Conservation (phyloP, 2,329 filamentous ascomycete species). For the Fusarium sp. region DNA sequence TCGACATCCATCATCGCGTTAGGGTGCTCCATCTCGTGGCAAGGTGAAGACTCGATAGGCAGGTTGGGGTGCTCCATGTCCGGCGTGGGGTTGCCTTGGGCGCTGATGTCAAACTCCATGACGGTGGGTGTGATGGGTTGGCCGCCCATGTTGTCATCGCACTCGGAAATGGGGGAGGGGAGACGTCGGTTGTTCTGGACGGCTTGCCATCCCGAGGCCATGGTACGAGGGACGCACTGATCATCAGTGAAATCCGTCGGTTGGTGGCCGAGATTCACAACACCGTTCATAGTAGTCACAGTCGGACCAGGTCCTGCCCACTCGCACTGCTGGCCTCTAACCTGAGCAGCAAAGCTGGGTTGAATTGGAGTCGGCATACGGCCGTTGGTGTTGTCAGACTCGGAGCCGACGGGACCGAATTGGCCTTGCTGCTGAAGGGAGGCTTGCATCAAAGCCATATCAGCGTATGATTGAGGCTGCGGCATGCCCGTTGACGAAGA, state of each 20-base stretch:
- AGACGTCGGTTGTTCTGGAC: slow-evolving; percentile 62
- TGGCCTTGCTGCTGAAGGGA: slow-evolving; percentile 25
- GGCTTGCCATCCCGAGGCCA: slow-evolving; percentile 61
- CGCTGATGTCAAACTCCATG: slow-evolving; percentile 48
- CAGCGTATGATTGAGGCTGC: slow-evolving; percentile 47
- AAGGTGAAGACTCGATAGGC: slow-evolving; percentile 38
- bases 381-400: slow-evolving; percentile 47
- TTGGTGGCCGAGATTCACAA: slow-evolving; percentile 53
- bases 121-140: slow-evolving; percentile 44
- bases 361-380: slow-evolving; percentile 68
- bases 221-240: slow-evolving; percentile 58
- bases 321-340: slow-evolving; percentile 61
- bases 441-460: slow-evolving; percentile 61
- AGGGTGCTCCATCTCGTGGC: slow-evolving; percentile 52
- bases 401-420: slow-evolving; percentile 23
- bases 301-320: slow-evolving; percentile 47
- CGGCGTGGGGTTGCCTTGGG: slow-evolving; percentile 47
- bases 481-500: slow-evolving; percentile 39
- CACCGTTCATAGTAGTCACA: slow-evolving; percentile 48
- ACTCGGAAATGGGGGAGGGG: slow-evolving; percentile 67
- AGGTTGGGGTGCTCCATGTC: slow-evolving; percentile 26
- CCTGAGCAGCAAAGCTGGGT: slow-evolving; percentile 63
- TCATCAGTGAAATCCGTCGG: slow-evolving; percentile 52
- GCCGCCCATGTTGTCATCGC: slow-evolving; percentile 57
- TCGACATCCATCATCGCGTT: slow-evolving; percentile 52